Base-by-base conservation (phyloP, 2,329 filamentous ascomycete genomes). In the Penicillium hordei region DNA sequence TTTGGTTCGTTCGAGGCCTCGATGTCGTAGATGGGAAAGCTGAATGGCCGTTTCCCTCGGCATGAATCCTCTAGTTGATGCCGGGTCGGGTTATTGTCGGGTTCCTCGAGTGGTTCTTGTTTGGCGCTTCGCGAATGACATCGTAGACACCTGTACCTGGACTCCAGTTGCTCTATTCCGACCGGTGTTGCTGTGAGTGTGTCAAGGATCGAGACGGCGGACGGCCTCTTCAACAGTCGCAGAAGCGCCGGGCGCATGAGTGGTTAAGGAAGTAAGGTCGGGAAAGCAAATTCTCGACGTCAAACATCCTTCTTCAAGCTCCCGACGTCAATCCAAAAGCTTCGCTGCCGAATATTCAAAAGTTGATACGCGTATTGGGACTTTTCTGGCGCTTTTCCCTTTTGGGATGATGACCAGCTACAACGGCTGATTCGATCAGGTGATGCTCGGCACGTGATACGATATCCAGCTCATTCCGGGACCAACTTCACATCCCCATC, bases 231-330 rank as follows among this genome's bases (percentile, higher is more conserved):
- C 71, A 76, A 65, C 57, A 77, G 65, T 69, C 74, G 72, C 67
- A 75, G 70, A 70, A 78, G 70, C 69, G 74, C 76, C 69, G 74
- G 70, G 66, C 75, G 74, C 76, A 78, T 78, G 63, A 61, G 65
- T 68, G 60, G 49, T 66, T 50, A 58, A 42, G 57, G 58, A 54
- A 59, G 34, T 40, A 63, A 58, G 55, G 40, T 57, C 44, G 39
- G 49, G 45, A 34, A 52, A 51, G 55, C 59, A 62, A 53, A 55
- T 57, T 48, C 48, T 58, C 48, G 56, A 60, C 53, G 60, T 55
- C 66, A 59, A 70, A 61, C 73, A 75, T 72, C 68, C 64, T 72
- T 61, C 60, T 67, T 52, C 57, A 15, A 50, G 46, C 36, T 43
- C 49, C 50, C 27, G 36, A 34, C 21, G 34, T 44, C 50, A 44